Evolutionary conservation across 257 asterid species (phyloP).

Genomic region (Anisodus tanguticus): DNA sequence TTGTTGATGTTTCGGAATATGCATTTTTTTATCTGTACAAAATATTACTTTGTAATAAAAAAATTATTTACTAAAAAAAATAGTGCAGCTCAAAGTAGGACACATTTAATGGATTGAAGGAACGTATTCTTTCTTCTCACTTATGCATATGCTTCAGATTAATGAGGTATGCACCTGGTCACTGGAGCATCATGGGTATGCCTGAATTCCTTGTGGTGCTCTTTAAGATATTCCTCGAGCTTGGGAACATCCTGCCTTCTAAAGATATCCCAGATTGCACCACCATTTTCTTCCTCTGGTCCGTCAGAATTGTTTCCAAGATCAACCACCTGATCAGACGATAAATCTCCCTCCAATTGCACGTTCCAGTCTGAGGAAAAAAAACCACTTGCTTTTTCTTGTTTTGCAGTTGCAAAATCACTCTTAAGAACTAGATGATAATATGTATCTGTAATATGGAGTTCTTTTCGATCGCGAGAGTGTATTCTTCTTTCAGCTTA

Average conservation of each 20-base stretch:
- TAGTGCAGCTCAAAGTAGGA: constrained; percentile 14
- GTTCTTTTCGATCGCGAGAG: constrained; percentile 43
- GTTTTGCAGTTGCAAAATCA: constrained; percentile 23
- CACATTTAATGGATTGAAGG: background rate
- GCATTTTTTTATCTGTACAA: no score
- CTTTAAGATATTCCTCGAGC: constrained; percentile 57
- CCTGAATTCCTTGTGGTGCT: constrained; percentile 65
- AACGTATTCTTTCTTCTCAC: background rate
- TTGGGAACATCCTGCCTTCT: constrained; percentile 71
- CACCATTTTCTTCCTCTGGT: constrained; percentile 48
- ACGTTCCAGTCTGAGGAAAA: constrained; percentile 10
- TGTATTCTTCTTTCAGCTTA: constrained; percentile 37
- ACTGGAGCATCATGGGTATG: constrained; percentile 45
- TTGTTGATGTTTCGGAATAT: no score
- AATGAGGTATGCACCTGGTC: constrained; percentile 46
- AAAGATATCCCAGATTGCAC: constrained; percentile 88
- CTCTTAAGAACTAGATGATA: constrained; percentile 27
- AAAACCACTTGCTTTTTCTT: constrained; percentile 31
- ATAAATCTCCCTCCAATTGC: constrained; percentile 25
- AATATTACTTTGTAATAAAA: no score
- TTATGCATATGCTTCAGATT: background rate
- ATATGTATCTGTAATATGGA: constrained; percentile 32
- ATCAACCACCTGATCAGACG: constrained; percentile 25
- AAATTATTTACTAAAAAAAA: no score
- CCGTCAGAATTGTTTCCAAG: constrained; percentile 24